Evolutionary conservation across 495 filamentous ascomycete genomes (phyloP).

Genomic region (Monascus purpureus): DNA sequence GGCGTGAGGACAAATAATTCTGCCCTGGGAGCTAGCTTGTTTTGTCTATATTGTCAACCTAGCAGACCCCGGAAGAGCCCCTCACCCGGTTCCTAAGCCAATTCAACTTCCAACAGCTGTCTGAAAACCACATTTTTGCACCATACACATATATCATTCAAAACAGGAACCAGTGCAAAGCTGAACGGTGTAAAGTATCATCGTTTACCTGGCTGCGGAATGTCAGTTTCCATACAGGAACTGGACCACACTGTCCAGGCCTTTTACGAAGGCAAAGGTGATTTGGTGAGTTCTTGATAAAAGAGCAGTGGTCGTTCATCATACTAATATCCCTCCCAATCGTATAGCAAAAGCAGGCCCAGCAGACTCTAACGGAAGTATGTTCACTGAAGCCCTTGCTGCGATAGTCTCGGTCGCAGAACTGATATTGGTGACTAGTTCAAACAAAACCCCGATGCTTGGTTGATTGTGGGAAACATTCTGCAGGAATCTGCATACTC

Average conservation of each 20-base stretch:
- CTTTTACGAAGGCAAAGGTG: constrained; percentile 93
- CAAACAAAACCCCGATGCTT: constrained; percentile 95
- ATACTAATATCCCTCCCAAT: constrained; percentile 8
- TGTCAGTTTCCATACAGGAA: constrained; percentile 72
- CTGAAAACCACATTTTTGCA: not conserved
- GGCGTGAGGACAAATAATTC: too few species aligned
- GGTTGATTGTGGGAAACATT: constrained; percentile 93
- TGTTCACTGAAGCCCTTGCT: constrained; percentile 11
- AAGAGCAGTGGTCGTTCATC: constrained; percentile 2
- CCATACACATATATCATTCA: too few species aligned
- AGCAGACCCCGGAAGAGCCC: not conserved
- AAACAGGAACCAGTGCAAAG: too few species aligned
- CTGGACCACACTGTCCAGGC: constrained; percentile 89
- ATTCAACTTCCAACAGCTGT: not conserved
- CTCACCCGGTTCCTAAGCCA: not conserved
- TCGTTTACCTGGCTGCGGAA: constrained; percentile 14
- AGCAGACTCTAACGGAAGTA: constrained; percentile 89
- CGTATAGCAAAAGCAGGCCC: constrained; percentile 88
- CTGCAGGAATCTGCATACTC: constrained; percentile 77
- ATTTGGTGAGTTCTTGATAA: constrained; percentile 48
- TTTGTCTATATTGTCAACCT: not conserved
- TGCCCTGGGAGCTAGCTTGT: too few species aligned
- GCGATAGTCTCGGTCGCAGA: not conserved
- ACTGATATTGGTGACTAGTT: constrained; percentile 44
- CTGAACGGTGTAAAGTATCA: not conserved